A percentile compares a stretch with the other conserved stretches of the same genome.
Conservation (phyloP, 345 rosid species). For the Eucalyptus globulus region DNA sequence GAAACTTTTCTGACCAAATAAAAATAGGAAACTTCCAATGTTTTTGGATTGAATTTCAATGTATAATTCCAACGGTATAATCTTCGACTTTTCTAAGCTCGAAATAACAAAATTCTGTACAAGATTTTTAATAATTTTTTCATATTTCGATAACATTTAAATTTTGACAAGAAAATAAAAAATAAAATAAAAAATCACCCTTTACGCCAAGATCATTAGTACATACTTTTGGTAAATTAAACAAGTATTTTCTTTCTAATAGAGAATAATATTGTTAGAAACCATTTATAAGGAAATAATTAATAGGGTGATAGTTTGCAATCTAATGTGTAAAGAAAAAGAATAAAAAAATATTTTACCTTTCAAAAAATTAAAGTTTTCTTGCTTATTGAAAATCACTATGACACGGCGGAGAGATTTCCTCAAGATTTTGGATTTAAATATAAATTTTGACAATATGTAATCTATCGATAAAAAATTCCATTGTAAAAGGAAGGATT, state of each 20-base stretch:
- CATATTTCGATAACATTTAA: neutral
- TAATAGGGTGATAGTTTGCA: neutral
- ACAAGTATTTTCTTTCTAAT: too few relatives aligned
- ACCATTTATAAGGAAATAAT: too few relatives aligned
- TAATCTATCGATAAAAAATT: neutral
- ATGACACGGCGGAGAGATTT: accelerated
- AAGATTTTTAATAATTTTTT: neutral
- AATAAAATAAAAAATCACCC: too few relatives aligned
- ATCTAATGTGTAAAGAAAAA: too few relatives aligned
- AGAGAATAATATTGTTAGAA: too few relatives aligned
- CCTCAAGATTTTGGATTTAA: neutral
- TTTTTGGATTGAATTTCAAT: neutral
- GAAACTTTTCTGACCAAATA: too few relatives aligned
- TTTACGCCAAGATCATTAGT: neutral
- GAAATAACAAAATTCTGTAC: neutral
- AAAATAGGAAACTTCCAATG: too few relatives aligned
- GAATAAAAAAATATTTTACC: too few relatives aligned
- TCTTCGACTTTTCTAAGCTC: neutral
- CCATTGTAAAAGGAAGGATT: neutral
- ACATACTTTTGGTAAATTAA: neutral
- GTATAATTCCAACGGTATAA: neutral
- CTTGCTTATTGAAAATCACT: too few relatives aligned
- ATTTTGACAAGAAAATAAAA: too few relatives aligned
- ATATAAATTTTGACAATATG: neutral
- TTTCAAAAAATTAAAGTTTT: too few relatives aligned